These are phyloP conservation scores for Amaranthus hypochondriacus DNA, from an alignment of 148 eudicot species.

Conservation along the genomic window DNA sequence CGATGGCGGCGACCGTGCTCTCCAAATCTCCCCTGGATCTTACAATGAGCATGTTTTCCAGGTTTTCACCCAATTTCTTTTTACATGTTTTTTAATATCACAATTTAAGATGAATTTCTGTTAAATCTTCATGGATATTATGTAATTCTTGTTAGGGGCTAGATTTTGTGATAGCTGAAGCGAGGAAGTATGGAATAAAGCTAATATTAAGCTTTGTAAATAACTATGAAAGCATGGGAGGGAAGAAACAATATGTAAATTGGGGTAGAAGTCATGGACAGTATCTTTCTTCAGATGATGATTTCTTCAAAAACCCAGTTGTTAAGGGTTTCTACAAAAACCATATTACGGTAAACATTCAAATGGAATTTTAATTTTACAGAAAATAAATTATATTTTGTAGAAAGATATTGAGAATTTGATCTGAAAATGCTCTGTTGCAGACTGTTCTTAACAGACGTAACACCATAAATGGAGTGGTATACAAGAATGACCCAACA, in stretches of 20 bases:
- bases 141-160: conserved; percentile 47
- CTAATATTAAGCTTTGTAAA: conserved; percentile 74
- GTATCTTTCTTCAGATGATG: conserved; percentile 68
- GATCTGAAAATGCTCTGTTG: conserved; percentile 17
- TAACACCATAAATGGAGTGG: conserved; percentile 62
- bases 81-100: background rate
- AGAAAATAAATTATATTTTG: background rate
- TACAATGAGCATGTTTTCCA: conserved; percentile 71
- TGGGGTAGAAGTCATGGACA: conserved; percentile 90
- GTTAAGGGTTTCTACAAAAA: conserved; percentile 81
- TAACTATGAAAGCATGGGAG: conserved; percentile 82
- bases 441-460: conserved; percentile 77
- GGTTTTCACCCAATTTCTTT: conserved; percentile 30
- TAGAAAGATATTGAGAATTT: background rate
- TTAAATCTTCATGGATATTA: background rate
- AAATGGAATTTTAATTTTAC: background rate
- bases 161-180: conserved; percentile 95
- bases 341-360: conserved; percentile 53
- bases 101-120: too few species aligned
- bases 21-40: conserved; percentile 81
- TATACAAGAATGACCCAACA: conserved; percentile 90
- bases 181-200: conserved; percentile 77
- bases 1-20: conserved; percentile 73
- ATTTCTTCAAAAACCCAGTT: conserved; percentile 66
- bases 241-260: conserved; percentile 85